Evolutionary conservation across 345 rosid genomes (phyloP).

Genomic region (Eucalyptus erythrocorys): DNA sequence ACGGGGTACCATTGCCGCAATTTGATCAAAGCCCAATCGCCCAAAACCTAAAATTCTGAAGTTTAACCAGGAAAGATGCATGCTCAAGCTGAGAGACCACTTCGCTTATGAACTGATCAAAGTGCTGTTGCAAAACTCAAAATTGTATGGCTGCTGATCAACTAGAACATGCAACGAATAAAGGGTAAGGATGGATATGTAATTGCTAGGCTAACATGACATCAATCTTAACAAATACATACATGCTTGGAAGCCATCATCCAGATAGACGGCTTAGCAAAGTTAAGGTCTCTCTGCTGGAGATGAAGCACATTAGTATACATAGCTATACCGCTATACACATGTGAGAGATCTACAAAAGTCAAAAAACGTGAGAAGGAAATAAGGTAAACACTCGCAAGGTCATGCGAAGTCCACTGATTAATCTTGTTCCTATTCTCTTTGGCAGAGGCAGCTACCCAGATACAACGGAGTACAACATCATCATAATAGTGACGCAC

Average conservation of each 20-base stretch:
- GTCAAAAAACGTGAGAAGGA: not conserved
- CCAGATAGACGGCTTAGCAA: not conserved
- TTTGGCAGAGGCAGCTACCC: not conserved
- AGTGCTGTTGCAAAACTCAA: not conserved
- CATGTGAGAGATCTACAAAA: not conserved
- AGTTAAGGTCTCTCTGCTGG: not conserved
- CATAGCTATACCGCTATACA: not conserved
- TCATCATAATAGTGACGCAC: conserved; percentile 4
- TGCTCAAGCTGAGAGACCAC: not conserved
- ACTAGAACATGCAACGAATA: not conserved
- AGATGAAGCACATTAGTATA: not conserved
- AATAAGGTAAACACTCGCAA: not conserved
- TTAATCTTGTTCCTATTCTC: not conserved
- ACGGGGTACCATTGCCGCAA: not conserved
- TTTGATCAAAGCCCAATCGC: not conserved
- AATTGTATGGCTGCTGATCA: not conserved
- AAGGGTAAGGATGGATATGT: not conserved
- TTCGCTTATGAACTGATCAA: not conserved
- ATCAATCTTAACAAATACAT: not conserved
- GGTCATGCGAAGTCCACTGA: not conserved
- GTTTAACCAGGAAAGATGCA: not conserved
- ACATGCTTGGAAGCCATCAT: not conserved
- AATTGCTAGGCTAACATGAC: not conserved
- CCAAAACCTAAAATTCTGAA: not conserved
- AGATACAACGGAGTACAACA: not conserved